Base-by-base conservation (phyloP, 2,329 filamentous ascomycete species). In the Fusarium fracticaudum region DNA sequence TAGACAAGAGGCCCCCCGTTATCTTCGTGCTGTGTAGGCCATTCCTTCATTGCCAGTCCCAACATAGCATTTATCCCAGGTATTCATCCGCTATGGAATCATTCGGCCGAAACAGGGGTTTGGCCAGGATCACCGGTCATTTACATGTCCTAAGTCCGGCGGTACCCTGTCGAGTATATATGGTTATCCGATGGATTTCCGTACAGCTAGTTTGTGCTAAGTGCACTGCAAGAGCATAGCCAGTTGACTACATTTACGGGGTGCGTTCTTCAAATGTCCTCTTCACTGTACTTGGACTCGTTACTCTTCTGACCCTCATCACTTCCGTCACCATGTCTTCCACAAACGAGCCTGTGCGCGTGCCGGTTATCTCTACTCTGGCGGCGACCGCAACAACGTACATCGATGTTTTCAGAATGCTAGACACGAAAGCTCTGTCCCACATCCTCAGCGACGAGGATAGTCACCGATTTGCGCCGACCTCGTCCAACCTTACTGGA, bases 1-100 rank as follows among this genome's bases (percentile, higher is more conserved):
- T 22, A 22, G 4, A 47, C 4, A 15, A 47, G 24, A 45, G 17
- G 0, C 12, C 11, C 18, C 5, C 6, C 0, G 24, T 13, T 13
- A 26, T 26, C 17, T 9, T 45, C 24, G 17, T 45, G 24, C 43
- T 26, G 1, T 11, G 18, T 24, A 6, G 18, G 26, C 1, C n/a
- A 2, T 53, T 37, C 8, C 9, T 53, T 9, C 50, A 1, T 26
- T 22, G 18, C 33, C n/a, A 24, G 17, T 29, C 20, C 6, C 6
- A 26, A 17, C 17, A 15, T 24, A 37, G 6, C 15, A 0, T 8
- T 38, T 1, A 5, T 37, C n/a, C 24, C 10, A 2, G 7, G 43
- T 26, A 12, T n/a, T n/a, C 24, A 0, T 18, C 35, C 20, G 20
- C 18, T 22, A 13, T 20, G 9, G 6, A 53, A 6, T 6, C 1